These are phyloP conservation scores for Warburgia ugandensis DNA, from an alignment of 164 flowering plant genomes.

Conservation along the genomic window DNA sequence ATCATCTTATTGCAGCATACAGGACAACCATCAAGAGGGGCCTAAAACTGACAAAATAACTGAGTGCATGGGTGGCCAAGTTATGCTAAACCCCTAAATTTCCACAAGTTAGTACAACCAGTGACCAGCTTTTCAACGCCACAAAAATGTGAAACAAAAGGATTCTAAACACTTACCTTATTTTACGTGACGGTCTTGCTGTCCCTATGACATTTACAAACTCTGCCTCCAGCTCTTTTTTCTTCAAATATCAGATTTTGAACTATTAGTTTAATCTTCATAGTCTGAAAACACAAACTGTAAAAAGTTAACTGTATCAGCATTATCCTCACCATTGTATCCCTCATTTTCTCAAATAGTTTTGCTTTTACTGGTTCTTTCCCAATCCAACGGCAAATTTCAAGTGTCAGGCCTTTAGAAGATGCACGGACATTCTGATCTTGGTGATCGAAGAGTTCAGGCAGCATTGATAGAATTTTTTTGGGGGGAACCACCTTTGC, in stretches of 20 bases:
- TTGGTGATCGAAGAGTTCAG: constrained; percentile 98
- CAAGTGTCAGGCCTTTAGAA: constrained; percentile 95
- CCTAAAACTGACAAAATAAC: no score
- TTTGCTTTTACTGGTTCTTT: constrained; percentile 93
- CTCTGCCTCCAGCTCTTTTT: constrained; percentile 99
- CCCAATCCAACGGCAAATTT: constrained; percentile 99
- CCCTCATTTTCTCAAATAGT: constrained; percentile 95
- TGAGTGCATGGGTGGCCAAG: no score
- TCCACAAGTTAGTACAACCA: no score
- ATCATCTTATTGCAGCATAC: no score
- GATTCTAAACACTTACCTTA: constrained; percentile 43
- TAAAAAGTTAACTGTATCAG: no score
- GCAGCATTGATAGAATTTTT: constrained; percentile 92
- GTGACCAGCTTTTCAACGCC: no score
- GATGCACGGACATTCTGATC: constrained; percentile 98
- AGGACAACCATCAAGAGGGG: no score
- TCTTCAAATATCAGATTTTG: constrained; percentile 29
- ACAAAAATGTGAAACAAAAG: not conserved
- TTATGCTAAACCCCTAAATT: no score
- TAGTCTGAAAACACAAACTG: no score
- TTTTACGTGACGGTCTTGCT: constrained; percentile 87
- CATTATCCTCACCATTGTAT: constrained; percentile 72
- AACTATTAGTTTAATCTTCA: not conserved
- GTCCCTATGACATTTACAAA: constrained; percentile 76
- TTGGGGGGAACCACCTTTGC: constrained; percentile 91